Conservation (phyloP, 2,329 filamentous ascomycete species). For the Dothistroma septosporum region DNA sequence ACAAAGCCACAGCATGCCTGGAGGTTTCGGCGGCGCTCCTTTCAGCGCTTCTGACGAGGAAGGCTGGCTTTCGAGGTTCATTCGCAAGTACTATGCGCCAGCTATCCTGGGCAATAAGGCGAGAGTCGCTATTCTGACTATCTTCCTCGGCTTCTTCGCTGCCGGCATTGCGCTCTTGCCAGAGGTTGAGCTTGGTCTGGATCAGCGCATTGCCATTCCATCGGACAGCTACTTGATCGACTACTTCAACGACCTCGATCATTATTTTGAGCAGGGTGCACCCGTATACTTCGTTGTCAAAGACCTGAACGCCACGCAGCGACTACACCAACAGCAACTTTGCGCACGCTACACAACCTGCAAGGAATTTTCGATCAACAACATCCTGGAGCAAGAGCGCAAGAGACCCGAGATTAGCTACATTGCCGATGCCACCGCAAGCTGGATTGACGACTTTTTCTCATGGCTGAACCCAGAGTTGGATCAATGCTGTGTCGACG, state of each 20-base stretch:
- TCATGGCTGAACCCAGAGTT: conserved; percentile 89
- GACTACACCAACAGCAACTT: conserved; percentile 73
- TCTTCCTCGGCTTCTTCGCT: conserved; percentile 85
- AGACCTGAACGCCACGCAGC: conserved; percentile 71
- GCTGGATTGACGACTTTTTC: conserved; percentile 96
- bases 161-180: conserved; percentile 81
- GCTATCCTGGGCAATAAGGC: conserved; percentile 72
- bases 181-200: conserved; percentile 77
- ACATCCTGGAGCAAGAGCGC: conserved; percentile 88
- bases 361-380: conserved; percentile 75
- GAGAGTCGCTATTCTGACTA: conserved; percentile 69
- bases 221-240: conserved; percentile 91
- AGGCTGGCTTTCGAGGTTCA: conserved; percentile 76
- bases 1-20: conserved; percentile 62
- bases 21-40: conserved; percentile 58
- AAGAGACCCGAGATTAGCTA: conserved; percentile 85
- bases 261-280: conserved; percentile 84
- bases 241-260: conserved; percentile 94
- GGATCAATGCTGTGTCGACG: conserved; percentile 66
- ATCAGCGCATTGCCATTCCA: conserved; percentile 91
- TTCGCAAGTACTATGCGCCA: conserved; percentile 85
- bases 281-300: conserved; percentile 94
- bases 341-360: conserved; percentile 91
- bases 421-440: conserved; percentile 81
- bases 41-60: conserved; percentile 75